Conservation (phyloP, 2,329 filamentous ascomycete genomes). For the Chaetomiaceae sp. region DNA sequence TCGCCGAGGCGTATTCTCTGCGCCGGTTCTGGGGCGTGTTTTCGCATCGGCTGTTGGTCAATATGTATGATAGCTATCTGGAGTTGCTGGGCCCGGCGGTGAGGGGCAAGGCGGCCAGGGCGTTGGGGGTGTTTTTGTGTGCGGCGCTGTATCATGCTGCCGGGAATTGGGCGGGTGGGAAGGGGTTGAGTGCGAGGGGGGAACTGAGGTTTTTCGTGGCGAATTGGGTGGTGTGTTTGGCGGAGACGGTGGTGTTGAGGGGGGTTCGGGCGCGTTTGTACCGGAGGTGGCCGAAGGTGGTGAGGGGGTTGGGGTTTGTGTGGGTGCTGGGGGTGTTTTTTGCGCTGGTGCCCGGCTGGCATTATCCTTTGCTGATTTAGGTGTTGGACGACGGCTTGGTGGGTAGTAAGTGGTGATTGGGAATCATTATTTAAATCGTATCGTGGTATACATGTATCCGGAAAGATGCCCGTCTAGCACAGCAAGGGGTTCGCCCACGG, state of each 20-base stretch:
- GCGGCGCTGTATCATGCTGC: background rate
- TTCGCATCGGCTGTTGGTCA: slow-evolving; percentile 19
- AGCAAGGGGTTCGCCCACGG: too few species aligned
- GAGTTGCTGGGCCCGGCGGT: background rate
- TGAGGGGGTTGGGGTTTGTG: background rate
- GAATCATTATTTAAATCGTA: too few species aligned
- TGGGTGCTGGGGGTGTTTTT: background rate
- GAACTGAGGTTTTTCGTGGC: background rate
- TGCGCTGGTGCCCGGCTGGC: background rate
- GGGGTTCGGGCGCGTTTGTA: background rate
- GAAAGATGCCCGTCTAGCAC: too few species aligned
- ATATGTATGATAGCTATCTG: background rate
- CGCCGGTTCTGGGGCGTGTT: slow-evolving; percentile 24
- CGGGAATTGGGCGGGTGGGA: background rate
- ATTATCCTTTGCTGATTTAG: background rate
- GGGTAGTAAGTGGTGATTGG: too few species aligned
- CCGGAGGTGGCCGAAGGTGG: too few species aligned
- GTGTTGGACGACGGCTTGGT: too few species aligned
- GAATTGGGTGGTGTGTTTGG: background rate
- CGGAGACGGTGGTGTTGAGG: background rate
- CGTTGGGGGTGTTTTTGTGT: background rate
- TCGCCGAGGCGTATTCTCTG: slow-evolving; percentile 17
- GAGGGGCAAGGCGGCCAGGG: background rate
- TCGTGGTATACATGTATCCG: too few species aligned
- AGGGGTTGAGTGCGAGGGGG: background rate